Evolutionary conservation across 2,329 filamentous ascomycete genomes (phyloP).

Genomic region (Septoria linicola): DNA sequence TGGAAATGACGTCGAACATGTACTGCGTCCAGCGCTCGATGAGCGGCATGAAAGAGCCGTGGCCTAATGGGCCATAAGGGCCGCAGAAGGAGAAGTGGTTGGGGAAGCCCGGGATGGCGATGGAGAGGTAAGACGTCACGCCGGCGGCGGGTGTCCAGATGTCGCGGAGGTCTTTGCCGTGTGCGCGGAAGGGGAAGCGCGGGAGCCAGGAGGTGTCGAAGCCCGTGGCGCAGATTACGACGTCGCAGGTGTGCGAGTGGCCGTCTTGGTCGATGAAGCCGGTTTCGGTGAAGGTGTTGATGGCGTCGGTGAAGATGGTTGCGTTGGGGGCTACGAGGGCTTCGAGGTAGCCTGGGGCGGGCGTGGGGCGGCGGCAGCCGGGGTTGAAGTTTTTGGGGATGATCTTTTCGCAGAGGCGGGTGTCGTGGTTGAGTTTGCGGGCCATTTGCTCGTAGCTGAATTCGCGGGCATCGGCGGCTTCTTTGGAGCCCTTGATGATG

Average conservation of each 20-base stretch:
- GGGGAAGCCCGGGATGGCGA: slow-evolving; percentile 45
- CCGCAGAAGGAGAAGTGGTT: slow-evolving; percentile 49
- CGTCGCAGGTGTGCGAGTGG: slow-evolving; percentile 35
- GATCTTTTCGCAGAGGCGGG: slow-evolving; percentile 44
- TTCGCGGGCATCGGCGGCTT: slow-evolving; percentile 46
- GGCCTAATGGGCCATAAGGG: slow-evolving; percentile 43
- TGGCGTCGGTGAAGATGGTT: slow-evolving; percentile 38
- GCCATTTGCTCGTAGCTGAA: slow-evolving; percentile 44
- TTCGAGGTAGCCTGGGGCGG: slow-evolving; percentile 46
- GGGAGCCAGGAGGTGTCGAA: slow-evolving; percentile 40
- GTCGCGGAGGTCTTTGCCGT: slow-evolving; percentile 36
- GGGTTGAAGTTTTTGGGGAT: slow-evolving; percentile 49
- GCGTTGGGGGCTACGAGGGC: slow-evolving; percentile 39
- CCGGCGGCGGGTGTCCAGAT: slow-evolving; percentile 40
- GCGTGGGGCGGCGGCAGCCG: slow-evolving; percentile 45
- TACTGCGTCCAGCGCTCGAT: slow-evolving; percentile 44
- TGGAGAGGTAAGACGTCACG: slow-evolving; percentile 44
- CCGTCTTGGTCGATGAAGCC: slow-evolving; percentile 38
- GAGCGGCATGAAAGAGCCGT: slow-evolving; percentile 44
- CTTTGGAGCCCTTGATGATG: slow-evolving; percentile 51
- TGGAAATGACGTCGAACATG: slow-evolving; percentile 42
- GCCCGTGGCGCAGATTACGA: slow-evolving; percentile 42
- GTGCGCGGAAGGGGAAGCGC: slow-evolving; percentile 36
- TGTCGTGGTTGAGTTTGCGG: slow-evolving; percentile 41
- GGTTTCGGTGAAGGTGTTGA: slow-evolving; percentile 32